These are phyloP conservation scores for Ceriops tagal DNA, from an alignment of 345 rosid genomes.

Conservation along the genomic window DNA sequence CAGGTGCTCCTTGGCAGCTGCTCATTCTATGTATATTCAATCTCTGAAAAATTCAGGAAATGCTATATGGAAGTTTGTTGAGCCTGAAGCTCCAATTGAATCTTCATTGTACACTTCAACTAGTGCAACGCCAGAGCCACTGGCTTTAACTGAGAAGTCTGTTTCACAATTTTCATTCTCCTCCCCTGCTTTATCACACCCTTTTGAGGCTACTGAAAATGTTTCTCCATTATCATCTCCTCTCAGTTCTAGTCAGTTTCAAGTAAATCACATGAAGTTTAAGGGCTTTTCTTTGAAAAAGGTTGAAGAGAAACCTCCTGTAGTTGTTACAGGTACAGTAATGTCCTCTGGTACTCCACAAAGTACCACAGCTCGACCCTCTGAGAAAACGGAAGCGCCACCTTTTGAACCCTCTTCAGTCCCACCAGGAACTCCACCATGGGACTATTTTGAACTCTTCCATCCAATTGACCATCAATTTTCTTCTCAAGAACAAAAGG, in stretches of 20 bases:
- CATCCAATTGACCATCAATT: constrained; percentile 61
- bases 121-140: constrained; percentile 71
- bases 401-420: constrained; percentile 46
- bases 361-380: constrained; percentile 35
- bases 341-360: constrained; percentile 53
- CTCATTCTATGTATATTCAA: constrained; percentile 70
- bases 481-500: constrained; percentile 52
- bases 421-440: constrained; percentile 55
- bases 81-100: constrained; percentile 64
- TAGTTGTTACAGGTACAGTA: constrained; percentile 39
- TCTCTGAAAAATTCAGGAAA: constrained; percentile 66
- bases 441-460: constrained; percentile 83
- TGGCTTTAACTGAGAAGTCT: constrained; percentile 53
- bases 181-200: constrained; percentile 60
- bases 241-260: constrained; percentile 46
- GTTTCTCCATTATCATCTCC: constrained; percentile 66
- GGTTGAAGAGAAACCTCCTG: constrained; percentile 73
- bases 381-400: constrained; percentile 44
- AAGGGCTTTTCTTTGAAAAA: constrained; percentile 52
- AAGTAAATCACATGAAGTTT: constrained; percentile 64
- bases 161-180: constrained; percentile 56
- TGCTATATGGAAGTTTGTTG: constrained; percentile 75
- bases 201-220: constrained; percentile 38
- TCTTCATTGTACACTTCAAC: constrained; percentile 81
- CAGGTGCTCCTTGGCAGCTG: constrained; percentile 72